phyloP scores from a whole-genome alignment of 2,329 filamentous ascomycete genomes.

The Spiromastix sp. region DNA sequence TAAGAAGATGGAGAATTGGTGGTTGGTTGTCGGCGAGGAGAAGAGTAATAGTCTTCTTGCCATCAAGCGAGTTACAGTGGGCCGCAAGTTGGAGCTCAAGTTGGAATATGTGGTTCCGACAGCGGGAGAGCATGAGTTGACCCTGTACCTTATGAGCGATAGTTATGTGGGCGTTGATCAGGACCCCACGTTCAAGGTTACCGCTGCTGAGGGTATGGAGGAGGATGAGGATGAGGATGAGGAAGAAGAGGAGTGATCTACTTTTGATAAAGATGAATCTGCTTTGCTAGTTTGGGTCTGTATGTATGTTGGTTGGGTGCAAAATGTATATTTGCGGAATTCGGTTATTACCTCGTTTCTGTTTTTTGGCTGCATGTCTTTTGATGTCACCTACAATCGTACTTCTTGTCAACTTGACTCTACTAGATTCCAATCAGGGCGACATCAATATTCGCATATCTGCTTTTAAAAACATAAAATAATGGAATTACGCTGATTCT shows the following conservation, averaged over 20 bases:
- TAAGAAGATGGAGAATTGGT: constrained; percentile 96
- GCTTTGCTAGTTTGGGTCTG: too few species aligned
- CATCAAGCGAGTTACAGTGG: constrained; percentile 90
- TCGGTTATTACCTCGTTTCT: too few species aligned
- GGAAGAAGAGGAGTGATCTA: constrained; percentile 31
- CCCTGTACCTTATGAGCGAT: constrained; percentile 92
- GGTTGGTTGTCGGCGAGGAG: constrained; percentile 92
- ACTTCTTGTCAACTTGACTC: too few species aligned
- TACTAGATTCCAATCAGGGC: too few species aligned
- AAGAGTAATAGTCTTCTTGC: constrained; percentile 76
- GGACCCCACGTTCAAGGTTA: constrained; percentile 78
- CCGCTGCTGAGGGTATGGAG: constrained; percentile 85
- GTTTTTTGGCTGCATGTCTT: too few species aligned
- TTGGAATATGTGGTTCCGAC: constrained; percentile 85
- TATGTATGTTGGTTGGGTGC: too few species aligned
- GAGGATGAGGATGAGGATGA: constrained; percentile 83
- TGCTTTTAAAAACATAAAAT: too few species aligned
- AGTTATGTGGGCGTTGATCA: constrained; percentile 96
- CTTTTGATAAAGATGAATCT: too few species aligned
- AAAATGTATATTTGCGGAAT: too few species aligned
- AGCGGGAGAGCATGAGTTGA: constrained; percentile 75
- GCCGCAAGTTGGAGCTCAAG: constrained; percentile 62
- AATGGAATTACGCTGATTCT: too few species aligned
- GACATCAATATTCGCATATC: too few species aligned
- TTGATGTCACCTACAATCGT: too few species aligned